Conservation (phyloP, 225 moss, liverwort and hornwort species). For the Polytrichum commune region DNA sequence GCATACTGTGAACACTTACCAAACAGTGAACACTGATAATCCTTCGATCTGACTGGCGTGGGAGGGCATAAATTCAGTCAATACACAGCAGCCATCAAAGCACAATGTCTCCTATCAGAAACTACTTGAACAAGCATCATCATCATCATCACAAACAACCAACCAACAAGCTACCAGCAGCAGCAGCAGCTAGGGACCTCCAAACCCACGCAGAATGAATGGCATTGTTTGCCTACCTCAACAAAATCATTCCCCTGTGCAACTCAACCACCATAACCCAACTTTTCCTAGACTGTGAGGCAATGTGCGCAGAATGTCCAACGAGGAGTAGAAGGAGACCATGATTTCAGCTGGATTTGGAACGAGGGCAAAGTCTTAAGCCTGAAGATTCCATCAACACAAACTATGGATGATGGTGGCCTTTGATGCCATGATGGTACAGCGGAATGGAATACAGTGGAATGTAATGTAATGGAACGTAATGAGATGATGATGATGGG, state of each 20-base stretch:
- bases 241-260: slow-evolving; percentile 54
- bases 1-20: slow-evolving; percentile 3
- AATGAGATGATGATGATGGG: no score
- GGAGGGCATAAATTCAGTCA: neutral
- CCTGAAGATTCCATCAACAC: no score
- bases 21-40: slow-evolving; percentile 5
- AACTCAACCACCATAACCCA: slow-evolving; percentile 56
- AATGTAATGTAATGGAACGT: no score
- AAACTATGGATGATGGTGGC: no score
- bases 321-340: neutral
- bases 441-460: no score
- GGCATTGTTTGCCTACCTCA: slow-evolving; percentile 67
- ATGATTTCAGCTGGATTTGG: no score
- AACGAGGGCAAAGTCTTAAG: no score
- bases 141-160: slow-evolving; percentile 32
- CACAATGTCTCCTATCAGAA: slow-evolving; percentile 21
- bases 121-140: slow-evolving; percentile 13
- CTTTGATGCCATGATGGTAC: no score
- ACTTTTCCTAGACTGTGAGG: slow-evolving; percentile 19
- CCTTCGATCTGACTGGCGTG: slow-evolving; percentile 6
- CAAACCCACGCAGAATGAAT: slow-evolving; percentile 24
- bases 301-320: slow-evolving; percentile 9
- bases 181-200: slow-evolving; percentile 1
- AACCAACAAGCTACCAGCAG: slow-evolving; percentile 26
- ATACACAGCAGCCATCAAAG: slow-evolving; percentile 8